Evolutionary conservation across 805 yeast species (phyloP), one percentile per base, ranked within the genome.

Genomic region (Blastobotrys peoriensis): DNA sequence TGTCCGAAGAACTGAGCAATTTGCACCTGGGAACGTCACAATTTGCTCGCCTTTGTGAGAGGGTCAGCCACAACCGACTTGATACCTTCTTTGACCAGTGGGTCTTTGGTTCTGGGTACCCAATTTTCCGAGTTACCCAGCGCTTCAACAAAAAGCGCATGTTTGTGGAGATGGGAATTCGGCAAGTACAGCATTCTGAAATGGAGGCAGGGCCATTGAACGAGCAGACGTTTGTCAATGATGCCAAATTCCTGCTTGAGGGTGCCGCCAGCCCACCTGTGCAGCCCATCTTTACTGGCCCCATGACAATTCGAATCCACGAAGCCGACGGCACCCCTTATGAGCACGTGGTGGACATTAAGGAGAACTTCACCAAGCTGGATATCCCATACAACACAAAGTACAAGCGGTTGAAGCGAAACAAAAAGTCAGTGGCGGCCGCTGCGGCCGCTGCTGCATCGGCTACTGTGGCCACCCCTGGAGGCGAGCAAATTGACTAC

Each of bases 261-360:
- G 41, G 33, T n/a, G 18, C 33, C 13, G 18, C 27, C 3, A 46
- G 20, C 15, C 43, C 34, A 3, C 42, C 47, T 10, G 57, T 57
- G 5, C 61, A 58, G 38, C 62, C 67, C 0, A 74, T 81, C 2
- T 86, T 89, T 58, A 56, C 59, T 9, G 99, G 99, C 0, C 96
- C 98, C 0, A 86, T 93, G 85, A 93, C 99, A 0, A 86, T 93
- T 30, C 71, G 98, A 57, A 89, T 93, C 30, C 98, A 93, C 60
- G 99, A 93, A 59, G 94, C 96, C 0, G 98, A 93, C 63, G 98
- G 98, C 5, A 87, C 98, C 0, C 98, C 99, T 0, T 93, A 93
- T 59, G 99, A 93, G 58, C 99, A 93, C 61, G 91, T 93, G 39
- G 96, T 93, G 18, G 94, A 87, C 52, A 68, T 93, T 42, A 86